Conservation (phyloP, 176 grass and related monocot species). For the Avena atlantica region DNA sequence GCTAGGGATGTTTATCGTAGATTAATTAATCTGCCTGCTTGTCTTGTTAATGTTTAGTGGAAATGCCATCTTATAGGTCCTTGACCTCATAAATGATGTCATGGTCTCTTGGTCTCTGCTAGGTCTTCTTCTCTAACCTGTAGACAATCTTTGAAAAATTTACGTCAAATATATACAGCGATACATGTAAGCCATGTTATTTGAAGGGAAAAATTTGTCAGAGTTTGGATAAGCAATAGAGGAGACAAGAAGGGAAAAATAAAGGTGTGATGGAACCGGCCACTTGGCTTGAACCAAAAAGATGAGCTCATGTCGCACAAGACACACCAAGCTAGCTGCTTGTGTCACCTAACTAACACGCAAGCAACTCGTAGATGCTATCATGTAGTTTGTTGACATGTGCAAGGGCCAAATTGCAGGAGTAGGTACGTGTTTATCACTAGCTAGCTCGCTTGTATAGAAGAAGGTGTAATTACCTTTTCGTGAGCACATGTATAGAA, state of each 20-base stretch:
- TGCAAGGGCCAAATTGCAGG: background rate
- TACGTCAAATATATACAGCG: background rate
- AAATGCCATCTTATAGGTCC: background rate
- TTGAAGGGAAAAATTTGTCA: no score
- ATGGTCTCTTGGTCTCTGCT: background rate
- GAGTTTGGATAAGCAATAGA: no score
- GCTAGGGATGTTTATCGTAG: background rate
- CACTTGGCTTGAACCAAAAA: background rate
- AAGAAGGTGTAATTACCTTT: no score
- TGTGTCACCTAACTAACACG: constrained; percentile 27
- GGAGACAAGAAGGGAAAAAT: no score
- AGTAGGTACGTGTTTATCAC: constrained; percentile 25
- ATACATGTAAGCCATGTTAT: background rate
- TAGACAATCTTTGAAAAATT: background rate
- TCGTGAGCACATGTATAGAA: background rate
- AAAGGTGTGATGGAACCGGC: no score
- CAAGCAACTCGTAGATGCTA: background rate
- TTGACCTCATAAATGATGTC: constrained; percentile 2
- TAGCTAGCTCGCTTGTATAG: background rate
- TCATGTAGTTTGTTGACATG: background rate
- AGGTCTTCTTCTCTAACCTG: background rate
- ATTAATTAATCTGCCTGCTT: constrained; percentile 34
- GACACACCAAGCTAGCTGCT: background rate
- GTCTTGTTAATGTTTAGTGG: background rate
- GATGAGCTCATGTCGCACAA: background rate